Evolutionary conservation across 2,329 filamentous ascomycete species (phyloP), one percentile per base, ranked within the genome.

Genomic region (Neonectria coccinea): DNA sequence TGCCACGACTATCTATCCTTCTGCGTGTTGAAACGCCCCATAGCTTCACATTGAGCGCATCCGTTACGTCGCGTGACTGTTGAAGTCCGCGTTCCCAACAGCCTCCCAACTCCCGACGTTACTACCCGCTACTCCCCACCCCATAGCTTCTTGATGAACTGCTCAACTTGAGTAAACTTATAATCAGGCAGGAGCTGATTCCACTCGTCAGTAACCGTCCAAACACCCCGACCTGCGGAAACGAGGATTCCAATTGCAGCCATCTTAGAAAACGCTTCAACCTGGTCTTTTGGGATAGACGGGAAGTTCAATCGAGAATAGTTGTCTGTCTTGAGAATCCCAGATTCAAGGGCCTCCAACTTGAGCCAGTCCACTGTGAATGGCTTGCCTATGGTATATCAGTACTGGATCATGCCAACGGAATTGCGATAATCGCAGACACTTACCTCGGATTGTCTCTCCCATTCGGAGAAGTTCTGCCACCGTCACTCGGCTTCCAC

Each of bases 181-280:
- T 81, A 82, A 22, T 84, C 80, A 0, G 83, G 81, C 31, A 83
- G 76, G 18, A 82, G 68, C 54, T 76, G 64, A 64, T 86, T 86
- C 75, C 78, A 83, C 64, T 84, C 81, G 39, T 79, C 77, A 16
- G 80, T 77, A 1, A 81, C 77, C 58, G 77, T 73, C 76, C 79
- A 81, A 4, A 70, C 72, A 0, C 80, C 81, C 2, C 70, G 74
- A 7, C 64, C 53, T 12, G 77, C 74, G 5, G 76, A 79, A 20
- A 77, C 56, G 6, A 85, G 69, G 31, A 80, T 77, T 27, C 77
- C 77, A 5, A 74, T 65, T 3, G 78, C 44, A 42, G 79, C 74
- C 1, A 68, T 66, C 44, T 75, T 74, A 10, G 70, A 50, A 2
- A 68, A 60, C 1, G 60, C 69, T 4, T 75, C 67, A 0, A 71